These are phyloP conservation scores for Suillus cothurnatus DNA, from an alignment of 768 basidiomycete species.

Conservation along the genomic window DNA sequence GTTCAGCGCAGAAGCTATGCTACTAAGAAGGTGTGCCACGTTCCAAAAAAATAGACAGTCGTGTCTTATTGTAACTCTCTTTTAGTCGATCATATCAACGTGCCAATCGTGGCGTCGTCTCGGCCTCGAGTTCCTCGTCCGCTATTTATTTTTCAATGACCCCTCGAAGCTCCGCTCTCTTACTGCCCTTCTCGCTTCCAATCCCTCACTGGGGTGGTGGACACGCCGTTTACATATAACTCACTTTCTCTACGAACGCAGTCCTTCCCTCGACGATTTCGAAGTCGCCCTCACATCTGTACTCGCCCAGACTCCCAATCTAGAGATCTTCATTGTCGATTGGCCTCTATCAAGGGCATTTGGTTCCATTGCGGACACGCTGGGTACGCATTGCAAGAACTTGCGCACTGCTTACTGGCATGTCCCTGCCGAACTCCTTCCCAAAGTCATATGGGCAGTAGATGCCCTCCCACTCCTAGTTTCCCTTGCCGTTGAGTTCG, in stretches of 20 bases:
- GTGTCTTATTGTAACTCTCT: neutral
- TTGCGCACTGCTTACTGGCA: conserved; percentile 66
- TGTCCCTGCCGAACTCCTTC: conserved; percentile 53
- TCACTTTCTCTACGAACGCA: conserved; percentile 46
- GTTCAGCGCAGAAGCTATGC: conserved; percentile 62
- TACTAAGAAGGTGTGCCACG: conserved; percentile 63
- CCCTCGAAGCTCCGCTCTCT: conserved; percentile 56
- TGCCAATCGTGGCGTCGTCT: conserved; percentile 65
- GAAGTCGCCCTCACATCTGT: conserved; percentile 59
- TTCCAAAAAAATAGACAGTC: neutral
- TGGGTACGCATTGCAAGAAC: conserved; percentile 51
- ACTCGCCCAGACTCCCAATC: conserved; percentile 67
- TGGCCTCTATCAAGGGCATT: conserved; percentile 63
- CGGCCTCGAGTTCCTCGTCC: conserved; percentile 68
- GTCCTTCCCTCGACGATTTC: conserved; percentile 48
- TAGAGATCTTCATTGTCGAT: conserved; percentile 72
- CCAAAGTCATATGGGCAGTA: conserved; percentile 75
- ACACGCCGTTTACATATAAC: conserved; percentile 71
- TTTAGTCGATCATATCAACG: conserved; percentile 66
- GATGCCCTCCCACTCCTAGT: conserved; percentile 59
- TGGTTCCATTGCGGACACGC: conserved; percentile 63
- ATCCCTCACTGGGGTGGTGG: conserved; percentile 67
- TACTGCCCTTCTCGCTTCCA: conserved; percentile 51
- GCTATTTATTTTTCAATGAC: conserved; percentile 67
- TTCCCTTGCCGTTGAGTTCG: conserved; percentile 58